phyloP scores from a whole-genome alignment of 2,329 filamentous ascomycete species.

The Ceratocystis albifundus region DNA sequence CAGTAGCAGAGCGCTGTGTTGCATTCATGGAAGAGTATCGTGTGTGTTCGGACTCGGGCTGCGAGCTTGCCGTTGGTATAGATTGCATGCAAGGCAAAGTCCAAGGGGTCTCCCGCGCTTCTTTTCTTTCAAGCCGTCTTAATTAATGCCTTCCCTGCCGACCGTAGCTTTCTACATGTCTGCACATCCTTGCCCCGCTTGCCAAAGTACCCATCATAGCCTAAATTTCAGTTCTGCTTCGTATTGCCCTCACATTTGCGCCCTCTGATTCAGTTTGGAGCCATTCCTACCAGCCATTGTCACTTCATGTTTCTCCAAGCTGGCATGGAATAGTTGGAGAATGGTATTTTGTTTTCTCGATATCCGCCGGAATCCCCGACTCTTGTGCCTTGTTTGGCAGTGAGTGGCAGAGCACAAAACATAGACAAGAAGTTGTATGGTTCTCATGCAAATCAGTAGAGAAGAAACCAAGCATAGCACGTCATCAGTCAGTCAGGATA shows the following conservation, averaged over 20 bases:
- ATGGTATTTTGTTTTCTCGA: neutral
- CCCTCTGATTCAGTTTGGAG: neutral
- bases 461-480: neutral
- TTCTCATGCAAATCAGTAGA: neutral
- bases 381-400: neutral
- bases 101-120: no score
- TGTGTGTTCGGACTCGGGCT: no score
- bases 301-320: conserved; percentile 4
- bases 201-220: neutral
- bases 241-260: neutral
- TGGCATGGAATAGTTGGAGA: neutral
- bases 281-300: neutral
- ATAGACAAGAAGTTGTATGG: neutral
- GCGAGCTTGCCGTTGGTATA: no score
- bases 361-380: neutral
- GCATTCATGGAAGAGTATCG: neutral
- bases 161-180: no score
- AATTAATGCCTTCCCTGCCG: no score
- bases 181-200: neutral
- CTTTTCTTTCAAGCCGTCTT: no score
- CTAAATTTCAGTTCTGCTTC: neutral
- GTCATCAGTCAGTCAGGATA: no score
- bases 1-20: neutral
- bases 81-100: no score
- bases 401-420: neutral